Evolutionary conservation across 192 early-diverging fungal genomes (phyloP).

Genomic region (Linnemannia zychae): DNA sequence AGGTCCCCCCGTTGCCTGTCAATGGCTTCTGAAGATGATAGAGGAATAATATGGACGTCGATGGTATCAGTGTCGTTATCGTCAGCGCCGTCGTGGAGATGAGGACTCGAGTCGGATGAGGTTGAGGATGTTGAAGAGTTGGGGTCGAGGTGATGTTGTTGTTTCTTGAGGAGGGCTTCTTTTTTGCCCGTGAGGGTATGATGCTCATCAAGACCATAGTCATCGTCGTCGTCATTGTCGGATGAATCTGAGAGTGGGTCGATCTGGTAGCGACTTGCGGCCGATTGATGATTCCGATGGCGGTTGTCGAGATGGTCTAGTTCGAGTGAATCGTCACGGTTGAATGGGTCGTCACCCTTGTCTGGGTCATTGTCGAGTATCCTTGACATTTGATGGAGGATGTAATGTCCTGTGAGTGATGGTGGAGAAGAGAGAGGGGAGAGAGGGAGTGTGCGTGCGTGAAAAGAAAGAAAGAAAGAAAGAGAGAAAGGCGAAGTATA

Average conservation of each 20-base stretch:
- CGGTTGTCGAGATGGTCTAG: constrained; percentile 31
- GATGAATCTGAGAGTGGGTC: constrained; percentile 57
- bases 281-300: neutral
- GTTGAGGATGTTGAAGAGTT: constrained; percentile 5
- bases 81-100: neutral
- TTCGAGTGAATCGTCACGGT: constrained; percentile 43
- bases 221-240: constrained; percentile 47
- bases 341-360: constrained; percentile 47
- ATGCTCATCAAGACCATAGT: constrained; percentile 30
- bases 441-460: neutral
- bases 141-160: neutral
- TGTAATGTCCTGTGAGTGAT: neutral
- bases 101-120: neutral
- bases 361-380: constrained; percentile 12
- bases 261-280: constrained; percentile 44
- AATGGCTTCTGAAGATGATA: constrained; percentile 54
- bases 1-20: constrained; percentile 55
- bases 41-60: constrained; percentile 52
- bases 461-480: no score
- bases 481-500: neutral
- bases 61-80: constrained; percentile 46
- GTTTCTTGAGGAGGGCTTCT: constrained; percentile 42
- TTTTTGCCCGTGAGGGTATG: constrained; percentile 39
- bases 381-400: neutral
- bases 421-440: neutral